Base-by-base conservation (phyloP, 495 filamentous ascomycete species). In the Extremus antarcticus region DNA sequence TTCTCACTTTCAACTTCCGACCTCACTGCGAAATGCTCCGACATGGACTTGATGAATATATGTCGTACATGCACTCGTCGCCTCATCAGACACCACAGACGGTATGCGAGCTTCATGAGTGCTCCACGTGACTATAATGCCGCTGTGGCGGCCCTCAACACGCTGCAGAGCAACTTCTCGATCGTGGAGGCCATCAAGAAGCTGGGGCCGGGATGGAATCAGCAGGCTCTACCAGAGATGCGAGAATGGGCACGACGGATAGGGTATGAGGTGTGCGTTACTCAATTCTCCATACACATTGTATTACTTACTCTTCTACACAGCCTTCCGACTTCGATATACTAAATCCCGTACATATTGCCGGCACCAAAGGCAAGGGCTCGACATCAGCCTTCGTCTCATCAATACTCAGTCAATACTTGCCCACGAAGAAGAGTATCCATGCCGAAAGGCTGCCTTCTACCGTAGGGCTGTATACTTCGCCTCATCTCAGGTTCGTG, bases 331-430 rank as follows among this genome's bases (percentile, higher is more conserved):
- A 95, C 66, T 78, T 96, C 53, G 77, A 87, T 58, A 73, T 72
- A 2, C 71, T 96, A 35, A 90, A 89, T 59, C 74, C 81, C 25
- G 71, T 94, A 13, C 90, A 96, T 64, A 82, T 96, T 20, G 85
- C 90, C 13, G 90, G 90, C 39, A 95, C 90, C 13, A 96, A 96
- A 73, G 90, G 90, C 55, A 96, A 96, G 71, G 90, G 90, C 38
- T 84, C 81, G 52, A 87, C 84, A 15, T 86, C 83, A 61, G 81
- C 85, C 43, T 87, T 86, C 58, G 73, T 83, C 55, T 77, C 80
- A 38, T 76, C 78, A 17, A 78, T 80, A 55, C 72, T 86, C 3
- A 67, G 74, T 3, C 80, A 85, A 60, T 84, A 84, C 57, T 70
- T 68, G 11, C 58, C 66, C 2, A 69, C 46, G 7, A 52, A 70